Base-by-base conservation (phyloP, 106 monocot genomes). In the Amphibolis antarctica region DNA sequence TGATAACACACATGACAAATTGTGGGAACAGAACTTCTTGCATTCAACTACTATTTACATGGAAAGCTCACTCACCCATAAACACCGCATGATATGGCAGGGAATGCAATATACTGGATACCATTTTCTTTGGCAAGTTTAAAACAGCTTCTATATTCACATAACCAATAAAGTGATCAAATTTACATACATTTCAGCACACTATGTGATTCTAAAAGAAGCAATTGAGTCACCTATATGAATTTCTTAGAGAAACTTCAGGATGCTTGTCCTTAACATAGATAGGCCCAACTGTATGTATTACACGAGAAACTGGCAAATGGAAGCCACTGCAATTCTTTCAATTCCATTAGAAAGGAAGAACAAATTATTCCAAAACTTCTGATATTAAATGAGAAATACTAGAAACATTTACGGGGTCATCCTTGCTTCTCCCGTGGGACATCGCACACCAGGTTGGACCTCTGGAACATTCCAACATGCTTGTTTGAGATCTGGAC, bases 71-170 rank as follows among this genome's bases (percentile, higher is more conserved):
- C 64, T 68, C 88, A 96, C 96, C 84, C 58, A 63, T 71, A 96
- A 68, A 86, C 80, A 69, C 96, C 96, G 72, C 96, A 96, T 24
- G 96, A 90, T 78, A 96, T 86, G 60, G 96, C 84, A 55, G 96
- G 96, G 53, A 96, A 96, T 64, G 96, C 90, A 68, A 96, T 86
- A 70, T 90, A 96, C 58, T 82, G 64, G 70, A 96, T 82, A 60
- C 64, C 71, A 60, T 86, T 90, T 67, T 86, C 89, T 80, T 90
- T 96, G 46, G 89, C 96, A 60, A 96, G 69, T 74, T 27, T 77
- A 69, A 90, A 78, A 66, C 80, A 82, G 61, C 78, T 90, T 75
- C 96, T 96, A 85, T 59, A 30, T 31, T 42, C 9, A 30, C 42
- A 29, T 20, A 12, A 59, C 18, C 43, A n/a, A 29, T 36, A 12